Percentiles rank a stretch among this genome's conserved stretches.
These are phyloP conservation scores for Pythium folliculosum DNA, from an alignment of 352 stramenopile species.

Conservation along the genomic window DNA sequence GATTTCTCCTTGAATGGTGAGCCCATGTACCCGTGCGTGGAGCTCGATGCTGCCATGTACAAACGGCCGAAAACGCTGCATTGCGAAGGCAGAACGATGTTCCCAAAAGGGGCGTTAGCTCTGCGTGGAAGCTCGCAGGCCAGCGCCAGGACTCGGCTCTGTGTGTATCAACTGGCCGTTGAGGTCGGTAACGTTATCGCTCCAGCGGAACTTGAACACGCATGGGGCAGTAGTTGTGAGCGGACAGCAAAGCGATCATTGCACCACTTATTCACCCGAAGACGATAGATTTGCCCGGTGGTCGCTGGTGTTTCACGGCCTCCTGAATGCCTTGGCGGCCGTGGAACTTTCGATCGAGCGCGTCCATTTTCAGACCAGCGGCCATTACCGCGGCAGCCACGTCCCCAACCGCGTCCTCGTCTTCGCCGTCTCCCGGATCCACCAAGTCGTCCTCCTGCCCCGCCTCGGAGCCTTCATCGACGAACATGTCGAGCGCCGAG, in stretches of 20 bases:
- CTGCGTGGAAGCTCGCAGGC: too few species aligned
- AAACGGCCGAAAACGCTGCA: too few species aligned
- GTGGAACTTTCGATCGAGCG: slow-evolving; percentile 3
- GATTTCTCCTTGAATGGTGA: neutral
- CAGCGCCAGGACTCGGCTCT: too few species aligned
- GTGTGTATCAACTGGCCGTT: too few species aligned
- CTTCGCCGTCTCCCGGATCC: neutral
- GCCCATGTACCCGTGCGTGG: too few species aligned
- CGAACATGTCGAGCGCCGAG: slow-evolving; percentile 12
- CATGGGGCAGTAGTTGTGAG: too few species aligned
- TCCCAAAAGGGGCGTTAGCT: too few species aligned
- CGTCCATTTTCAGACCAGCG: slow-evolving; percentile 21
- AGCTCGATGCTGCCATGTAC: too few species aligned
- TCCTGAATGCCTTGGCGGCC: neutral
- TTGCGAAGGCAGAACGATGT: too few species aligned
- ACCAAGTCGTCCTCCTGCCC: slow-evolving; percentile 5
- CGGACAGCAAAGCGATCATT: too few species aligned
- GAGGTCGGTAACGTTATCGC: too few species aligned
- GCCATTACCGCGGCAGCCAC: slow-evolving; percentile 8
- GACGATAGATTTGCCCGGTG: slow-evolving; percentile 14
- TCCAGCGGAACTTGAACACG: too few species aligned
- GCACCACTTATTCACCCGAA: slow-evolving; percentile 3
- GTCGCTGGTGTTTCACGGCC: neutral
- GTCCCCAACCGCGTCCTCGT: slow-evolving; percentile 5
- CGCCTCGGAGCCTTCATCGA: slow-evolving; percentile 5